These are phyloP conservation scores for Oxytropis ochrocephala DNA, from an alignment of 306 rosid genomes.

Conservation along the genomic window DNA sequence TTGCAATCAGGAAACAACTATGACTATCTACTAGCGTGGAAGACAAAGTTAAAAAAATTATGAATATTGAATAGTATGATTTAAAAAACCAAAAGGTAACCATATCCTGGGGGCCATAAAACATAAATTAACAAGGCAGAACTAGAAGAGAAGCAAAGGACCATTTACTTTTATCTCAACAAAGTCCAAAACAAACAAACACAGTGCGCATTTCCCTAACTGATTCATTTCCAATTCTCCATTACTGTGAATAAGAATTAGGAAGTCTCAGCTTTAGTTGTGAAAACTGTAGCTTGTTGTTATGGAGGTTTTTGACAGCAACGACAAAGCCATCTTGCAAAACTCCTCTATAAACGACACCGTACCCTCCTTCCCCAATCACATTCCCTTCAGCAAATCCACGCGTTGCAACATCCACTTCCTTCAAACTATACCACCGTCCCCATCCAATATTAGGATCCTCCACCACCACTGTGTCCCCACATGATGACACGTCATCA, in stretches of 20 bases:
- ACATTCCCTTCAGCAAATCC: conserved; percentile 63
- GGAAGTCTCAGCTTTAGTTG: background rate
- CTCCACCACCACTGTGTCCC: conserved; percentile 36
- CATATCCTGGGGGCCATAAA: background rate
- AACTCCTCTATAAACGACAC: conserved; percentile 72
- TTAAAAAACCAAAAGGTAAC: conserved; percentile 26
- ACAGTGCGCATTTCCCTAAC: background rate
- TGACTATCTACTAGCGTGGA: background rate
- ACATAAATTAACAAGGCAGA: background rate
- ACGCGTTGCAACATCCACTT: conserved; percentile 69
- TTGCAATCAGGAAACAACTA: background rate
- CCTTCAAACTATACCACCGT: conserved; percentile 74
- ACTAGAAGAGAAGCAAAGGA: conserved; percentile 24
- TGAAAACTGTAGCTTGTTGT: conserved; percentile 51
- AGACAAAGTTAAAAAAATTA: conserved; percentile 23
- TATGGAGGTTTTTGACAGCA: conserved; percentile 91
- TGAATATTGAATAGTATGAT: background rate
- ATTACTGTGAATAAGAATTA: background rate
- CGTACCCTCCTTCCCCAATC: conserved; percentile 97
- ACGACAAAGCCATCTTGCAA: conserved; percentile 67
- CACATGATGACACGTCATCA: conserved; percentile 44
- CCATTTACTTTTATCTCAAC: conserved; percentile 25
- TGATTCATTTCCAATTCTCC: background rate
- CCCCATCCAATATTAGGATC: conserved; percentile 85
- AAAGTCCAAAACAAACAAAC: conserved; percentile 28